A percentile compares a stretch with the other conserved stretches of the same genome.
These are phyloP conservation scores for Syzygium jambos DNA, from an alignment of 345 rosid species.

Conservation along the genomic window DNA sequence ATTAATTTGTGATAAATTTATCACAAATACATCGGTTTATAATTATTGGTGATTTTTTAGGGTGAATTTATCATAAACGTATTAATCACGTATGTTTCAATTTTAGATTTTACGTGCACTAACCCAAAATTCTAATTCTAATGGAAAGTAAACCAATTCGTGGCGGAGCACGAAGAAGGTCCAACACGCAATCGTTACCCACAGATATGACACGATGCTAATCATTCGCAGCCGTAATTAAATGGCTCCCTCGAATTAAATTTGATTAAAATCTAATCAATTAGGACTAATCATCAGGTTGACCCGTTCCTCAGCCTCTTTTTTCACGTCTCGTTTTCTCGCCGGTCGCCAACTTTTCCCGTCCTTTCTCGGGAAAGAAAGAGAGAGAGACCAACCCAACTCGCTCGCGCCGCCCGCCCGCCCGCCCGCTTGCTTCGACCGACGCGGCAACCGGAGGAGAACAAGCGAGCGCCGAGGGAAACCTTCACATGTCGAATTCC, in stretches of 20 bases:
- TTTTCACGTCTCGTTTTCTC: neutral
- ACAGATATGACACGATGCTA: neutral
- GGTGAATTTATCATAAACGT: too few species aligned
- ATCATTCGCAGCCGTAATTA: neutral
- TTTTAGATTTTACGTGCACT: too few species aligned
- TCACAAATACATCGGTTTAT: rapidly evolving
- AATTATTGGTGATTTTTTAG: too few species aligned
- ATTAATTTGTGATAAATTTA: too few species aligned
- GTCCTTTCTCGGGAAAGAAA: neutral
- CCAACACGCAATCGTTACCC: neutral
- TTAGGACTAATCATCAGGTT: neutral
- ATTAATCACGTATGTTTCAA: too few species aligned
- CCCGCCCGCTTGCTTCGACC: neutral
- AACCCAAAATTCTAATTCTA: neutral
- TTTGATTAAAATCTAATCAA: neutral
- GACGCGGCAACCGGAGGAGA: neutral
- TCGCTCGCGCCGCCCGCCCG: neutral
- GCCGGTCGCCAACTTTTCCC: neutral
- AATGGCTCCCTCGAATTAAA: neutral
- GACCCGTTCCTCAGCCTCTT: neutral
- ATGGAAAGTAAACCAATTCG: neutral
- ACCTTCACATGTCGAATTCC: neutral
- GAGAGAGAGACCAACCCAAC: neutral
- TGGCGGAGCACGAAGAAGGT: neutral
- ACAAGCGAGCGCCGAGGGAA: neutral